Conservation (phyloP, 2,329 filamentous ascomycete genomes). For the Claviceps digitariae region DNA sequence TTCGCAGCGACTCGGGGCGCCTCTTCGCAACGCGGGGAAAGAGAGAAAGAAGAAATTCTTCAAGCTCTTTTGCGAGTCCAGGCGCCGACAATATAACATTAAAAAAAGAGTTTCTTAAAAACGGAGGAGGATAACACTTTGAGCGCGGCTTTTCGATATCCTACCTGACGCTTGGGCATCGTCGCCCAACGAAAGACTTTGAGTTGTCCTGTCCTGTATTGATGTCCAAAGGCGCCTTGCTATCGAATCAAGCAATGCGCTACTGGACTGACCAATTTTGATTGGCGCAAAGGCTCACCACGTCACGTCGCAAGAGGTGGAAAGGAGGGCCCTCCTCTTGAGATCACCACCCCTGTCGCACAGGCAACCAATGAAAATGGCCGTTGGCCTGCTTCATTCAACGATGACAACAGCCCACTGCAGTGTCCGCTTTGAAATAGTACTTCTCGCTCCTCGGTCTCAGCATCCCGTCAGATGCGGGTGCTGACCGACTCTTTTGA, state of each 20-base stretch:
- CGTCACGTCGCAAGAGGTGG: slow-evolving; percentile 1
- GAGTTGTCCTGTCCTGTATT: slow-evolving; percentile 9
- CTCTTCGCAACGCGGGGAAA: too few species aligned
- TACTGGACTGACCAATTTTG: slow-evolving; percentile 1
- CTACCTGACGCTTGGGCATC: slow-evolving; percentile 3
- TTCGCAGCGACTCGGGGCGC: not conserved
- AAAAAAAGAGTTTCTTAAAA: not conserved
- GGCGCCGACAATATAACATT: not conserved
- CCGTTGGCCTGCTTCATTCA: not conserved
- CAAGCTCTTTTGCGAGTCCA: not conserved
- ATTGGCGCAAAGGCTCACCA: slow-evolving; percentile 9
- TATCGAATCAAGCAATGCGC: slow-evolving; percentile 9
- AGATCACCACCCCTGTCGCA: slow-evolving; percentile 1
- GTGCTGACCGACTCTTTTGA: not conserved
- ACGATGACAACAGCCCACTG: not conserved
- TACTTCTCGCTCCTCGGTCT: not conserved
- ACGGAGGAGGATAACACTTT: not conserved
- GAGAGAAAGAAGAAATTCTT: not conserved
- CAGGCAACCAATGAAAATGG: not conserved
- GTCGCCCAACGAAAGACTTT: slow-evolving; percentile 9
- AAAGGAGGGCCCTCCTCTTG: not conserved
- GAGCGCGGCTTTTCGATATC: not conserved
- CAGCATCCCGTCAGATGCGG: not conserved
- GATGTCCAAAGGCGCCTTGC: slow-evolving; percentile 12
- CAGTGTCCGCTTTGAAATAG: not conserved